Percentiles rank a stretch among this genome's conserved stretches.
Evolutionary conservation across 177 flowering plant species (phyloP).

Genomic region (Telopea speciosissima): DNA sequence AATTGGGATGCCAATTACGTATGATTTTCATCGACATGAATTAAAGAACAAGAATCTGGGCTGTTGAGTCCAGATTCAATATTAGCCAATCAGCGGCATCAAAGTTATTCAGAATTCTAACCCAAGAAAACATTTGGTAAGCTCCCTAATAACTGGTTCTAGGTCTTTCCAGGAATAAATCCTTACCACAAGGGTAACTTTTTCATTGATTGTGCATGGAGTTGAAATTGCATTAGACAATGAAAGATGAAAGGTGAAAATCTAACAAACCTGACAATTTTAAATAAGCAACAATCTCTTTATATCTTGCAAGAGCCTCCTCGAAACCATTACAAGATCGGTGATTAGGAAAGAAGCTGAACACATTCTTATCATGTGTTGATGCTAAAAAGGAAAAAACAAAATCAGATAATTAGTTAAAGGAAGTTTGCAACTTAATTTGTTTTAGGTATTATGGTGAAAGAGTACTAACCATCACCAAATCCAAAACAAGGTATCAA

Average conservation of each 20-base stretch:
- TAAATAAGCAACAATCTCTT: slow-evolving; percentile 61
- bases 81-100: background rate
- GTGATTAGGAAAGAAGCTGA: slow-evolving; percentile 77
- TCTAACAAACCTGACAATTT: slow-evolving; percentile 59
- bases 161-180: background rate
- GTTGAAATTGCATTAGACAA: background rate
- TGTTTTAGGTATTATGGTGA: background rate
- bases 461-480: slow-evolving; percentile 49
- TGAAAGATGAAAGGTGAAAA: background rate
- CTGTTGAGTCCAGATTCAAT: background rate
- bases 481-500: slow-evolving; percentile 80
- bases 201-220: background rate
- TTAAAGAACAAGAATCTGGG: background rate
- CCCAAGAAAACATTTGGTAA: background rate
- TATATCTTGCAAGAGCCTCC: slow-evolving; percentile 73
- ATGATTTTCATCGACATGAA: background rate
- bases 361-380: slow-evolving; percentile 68
- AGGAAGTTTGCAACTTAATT: background rate
- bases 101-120: too few relatives aligned
- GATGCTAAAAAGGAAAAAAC: slow-evolving; percentile 39
- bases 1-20: background rate
- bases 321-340: slow-evolving; percentile 73
- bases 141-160: background rate
- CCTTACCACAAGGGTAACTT: background rate
- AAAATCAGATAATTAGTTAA: slow-evolving; percentile 6